These are phyloP conservation scores for Nyctanthes arbortristis DNA, from an alignment of 257 asterid genomes.

Conservation along the genomic window DNA sequence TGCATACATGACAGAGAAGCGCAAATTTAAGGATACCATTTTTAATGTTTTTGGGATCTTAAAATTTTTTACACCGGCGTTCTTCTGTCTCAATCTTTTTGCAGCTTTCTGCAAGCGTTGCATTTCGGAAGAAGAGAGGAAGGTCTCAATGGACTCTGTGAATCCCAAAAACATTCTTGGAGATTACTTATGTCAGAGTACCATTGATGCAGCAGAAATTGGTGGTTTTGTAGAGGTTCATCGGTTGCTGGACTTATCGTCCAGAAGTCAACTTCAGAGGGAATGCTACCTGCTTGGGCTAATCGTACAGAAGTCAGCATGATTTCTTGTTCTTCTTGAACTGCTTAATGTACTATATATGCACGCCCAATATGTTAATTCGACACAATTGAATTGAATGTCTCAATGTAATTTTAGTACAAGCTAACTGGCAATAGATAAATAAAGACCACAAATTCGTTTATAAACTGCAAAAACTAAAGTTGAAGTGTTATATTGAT, in stretches of 20 bases:
- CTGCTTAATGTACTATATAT: conserved; percentile 11
- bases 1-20: not conserved
- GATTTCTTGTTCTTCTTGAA: conserved; percentile 96
- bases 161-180: conserved; percentile 89
- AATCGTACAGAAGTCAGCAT: conserved; percentile 96
- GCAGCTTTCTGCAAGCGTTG: conserved; percentile 71
- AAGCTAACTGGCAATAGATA: too few species aligned
- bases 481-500: too few species aligned
- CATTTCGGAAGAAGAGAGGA: conserved; percentile 65
- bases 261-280: conserved; percentile 94
- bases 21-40: not conserved
- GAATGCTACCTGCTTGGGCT: conserved; percentile 99
- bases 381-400: too few species aligned
- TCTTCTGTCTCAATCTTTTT: not conserved
- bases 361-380: too few species aligned
- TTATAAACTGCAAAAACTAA: too few species aligned
- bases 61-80: not conserved
- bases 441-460: too few species aligned
- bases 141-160: conserved; percentile 74
- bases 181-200: conserved; percentile 90
- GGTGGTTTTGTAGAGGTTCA: conserved; percentile 87
- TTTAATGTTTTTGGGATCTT: not conserved
- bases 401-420: too few species aligned
- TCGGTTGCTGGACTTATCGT: conserved; percentile 58
- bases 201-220: conserved; percentile 89